Evolutionary conservation across 2,329 filamentous ascomycete genomes (phyloP).

Genomic region (Nigrospora osmanthi): DNA sequence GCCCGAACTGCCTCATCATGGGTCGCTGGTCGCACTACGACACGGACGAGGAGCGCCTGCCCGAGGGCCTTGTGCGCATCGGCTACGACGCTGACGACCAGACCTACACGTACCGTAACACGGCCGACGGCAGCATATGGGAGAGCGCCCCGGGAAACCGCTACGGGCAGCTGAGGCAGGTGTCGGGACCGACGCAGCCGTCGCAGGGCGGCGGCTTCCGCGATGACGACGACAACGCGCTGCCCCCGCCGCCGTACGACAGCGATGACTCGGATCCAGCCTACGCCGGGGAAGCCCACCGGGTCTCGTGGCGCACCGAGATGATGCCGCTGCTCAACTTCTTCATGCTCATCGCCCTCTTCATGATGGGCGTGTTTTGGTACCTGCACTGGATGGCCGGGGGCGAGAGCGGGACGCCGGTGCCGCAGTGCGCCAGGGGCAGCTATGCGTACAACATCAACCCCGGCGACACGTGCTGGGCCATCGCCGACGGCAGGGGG

Average conservation of each 20-base stretch:
- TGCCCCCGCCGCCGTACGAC: constrained; percentile 10
- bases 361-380: constrained; percentile 42
- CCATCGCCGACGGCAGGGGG: constrained; percentile 33
- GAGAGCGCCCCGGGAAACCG: constrained; percentile 35
- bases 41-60: constrained; percentile 36
- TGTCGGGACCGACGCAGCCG: constrained; percentile 11
- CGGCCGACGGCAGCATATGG: constrained; percentile 30
- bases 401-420: constrained; percentile 8
- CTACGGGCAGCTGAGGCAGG: constrained; percentile 32
- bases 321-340: constrained; percentile 51
- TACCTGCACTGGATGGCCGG: constrained; percentile 28
- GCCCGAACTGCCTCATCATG: constrained; percentile 11
- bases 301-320: constrained; percentile 40
- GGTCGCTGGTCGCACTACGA: constrained; percentile 25
- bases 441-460: constrained; percentile 29
- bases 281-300: constrained; percentile 2
- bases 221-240: constrained; percentile 10
- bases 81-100: constrained; percentile 43
- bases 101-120: constrained; percentile 36
- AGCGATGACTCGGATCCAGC: neutral
- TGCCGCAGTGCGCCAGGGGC: constrained; percentile 19
- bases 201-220: constrained; percentile 6
- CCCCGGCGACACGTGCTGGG: constrained; percentile 45
- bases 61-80: constrained; percentile 38
- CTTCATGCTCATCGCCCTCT: constrained; percentile 43